Percentiles rank a stretch among this genome's conserved stretches.
Conservation (phyloP, 192 early-diverging fungal genomes). For the Dissophora ornata region DNA sequence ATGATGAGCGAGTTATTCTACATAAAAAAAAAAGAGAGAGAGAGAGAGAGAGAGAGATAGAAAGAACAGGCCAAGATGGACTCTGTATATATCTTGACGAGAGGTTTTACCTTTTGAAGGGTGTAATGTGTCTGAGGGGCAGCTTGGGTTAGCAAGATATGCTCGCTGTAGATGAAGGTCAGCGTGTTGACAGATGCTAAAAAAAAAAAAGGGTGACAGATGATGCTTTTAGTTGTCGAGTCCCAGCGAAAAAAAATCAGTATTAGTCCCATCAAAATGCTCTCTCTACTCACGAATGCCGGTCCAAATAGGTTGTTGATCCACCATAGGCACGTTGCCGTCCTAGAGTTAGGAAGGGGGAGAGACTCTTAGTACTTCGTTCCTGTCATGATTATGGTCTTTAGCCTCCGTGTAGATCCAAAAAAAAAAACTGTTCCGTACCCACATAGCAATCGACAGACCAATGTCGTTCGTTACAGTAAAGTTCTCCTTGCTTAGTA, state of each 20-base stretch:
- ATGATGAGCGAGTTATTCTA: too few relatives aligned
- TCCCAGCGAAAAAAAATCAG: neutral
- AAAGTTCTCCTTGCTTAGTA: neutral
- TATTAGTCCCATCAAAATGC: too few relatives aligned
- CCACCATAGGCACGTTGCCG: slow-evolving; percentile 3
- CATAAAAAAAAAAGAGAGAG: too few relatives aligned
- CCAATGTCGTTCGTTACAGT: neutral
- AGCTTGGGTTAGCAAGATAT: neutral
- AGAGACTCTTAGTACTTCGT: neutral
- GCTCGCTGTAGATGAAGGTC: slow-evolving; percentile 45
- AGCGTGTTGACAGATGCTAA: slow-evolving; percentile 44
- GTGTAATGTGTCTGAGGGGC: slow-evolving; percentile 16
- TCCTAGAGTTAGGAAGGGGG: neutral
- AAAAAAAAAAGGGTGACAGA: neutral
- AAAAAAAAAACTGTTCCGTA: neutral
- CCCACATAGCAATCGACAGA: slow-evolving; percentile 33
- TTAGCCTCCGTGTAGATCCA: neutral
- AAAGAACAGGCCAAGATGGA: too few relatives aligned
- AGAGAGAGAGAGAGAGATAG: too few relatives aligned
- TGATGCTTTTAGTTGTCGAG: neutral
- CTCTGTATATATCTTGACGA: neutral
- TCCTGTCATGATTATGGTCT: too few relatives aligned
- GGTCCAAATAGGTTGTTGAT: slow-evolving; percentile 21
- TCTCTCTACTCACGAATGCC: slow-evolving; percentile 19
- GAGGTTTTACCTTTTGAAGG: slow-evolving; percentile 31